A percentile compares a stretch with the other conserved stretches of the same genome.
Conservation (phyloP, 371 early-diverging fungal species). For the Capniomyces stellatus region DNA sequence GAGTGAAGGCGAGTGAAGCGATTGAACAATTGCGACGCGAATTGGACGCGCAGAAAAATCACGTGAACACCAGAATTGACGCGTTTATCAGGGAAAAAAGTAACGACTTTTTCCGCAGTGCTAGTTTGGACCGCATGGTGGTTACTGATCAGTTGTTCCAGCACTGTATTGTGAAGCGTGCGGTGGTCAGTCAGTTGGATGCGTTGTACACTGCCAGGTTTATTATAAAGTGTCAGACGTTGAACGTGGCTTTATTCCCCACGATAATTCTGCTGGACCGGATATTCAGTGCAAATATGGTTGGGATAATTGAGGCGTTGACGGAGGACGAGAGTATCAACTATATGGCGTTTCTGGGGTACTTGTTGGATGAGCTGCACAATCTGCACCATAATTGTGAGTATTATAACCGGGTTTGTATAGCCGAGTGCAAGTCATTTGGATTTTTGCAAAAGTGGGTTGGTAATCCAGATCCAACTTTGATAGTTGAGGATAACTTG, state of each 20-base stretch:
- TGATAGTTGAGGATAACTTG: background rate
- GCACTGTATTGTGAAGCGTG: slow-evolving; percentile 62
- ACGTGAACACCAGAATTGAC: slow-evolving; percentile 25
- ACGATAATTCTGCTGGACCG: slow-evolving; percentile 55
- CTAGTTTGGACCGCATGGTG: slow-evolving; percentile 28
- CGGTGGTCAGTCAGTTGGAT: slow-evolving; percentile 51
- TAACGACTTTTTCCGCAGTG: no score
- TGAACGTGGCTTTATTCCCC: slow-evolving; percentile 22
- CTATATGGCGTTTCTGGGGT: slow-evolving; percentile 44
- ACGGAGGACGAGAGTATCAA: slow-evolving; percentile 64
- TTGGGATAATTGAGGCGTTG: slow-evolving; percentile 34
- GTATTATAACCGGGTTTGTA: background rate
- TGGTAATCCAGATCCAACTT: background rate
- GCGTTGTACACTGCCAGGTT: slow-evolving; percentile 73
- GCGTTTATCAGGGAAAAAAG: slow-evolving; percentile 25
- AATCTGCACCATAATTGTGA: background rate
- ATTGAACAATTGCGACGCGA: background rate
- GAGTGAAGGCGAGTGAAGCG: background rate
- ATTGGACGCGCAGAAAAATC: slow-evolving; percentile 27
- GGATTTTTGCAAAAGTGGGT: background rate
- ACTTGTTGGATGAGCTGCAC: slow-evolving; percentile 33
- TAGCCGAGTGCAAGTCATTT: background rate
- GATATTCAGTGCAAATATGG: slow-evolving; percentile 23
- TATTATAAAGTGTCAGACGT: slow-evolving; percentile 47
- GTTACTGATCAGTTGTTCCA: slow-evolving; percentile 42